Evolutionary conservation across 1,284 basidiomycete species (phyloP).

Genomic region (Cryptococcus hybrid): DNA sequence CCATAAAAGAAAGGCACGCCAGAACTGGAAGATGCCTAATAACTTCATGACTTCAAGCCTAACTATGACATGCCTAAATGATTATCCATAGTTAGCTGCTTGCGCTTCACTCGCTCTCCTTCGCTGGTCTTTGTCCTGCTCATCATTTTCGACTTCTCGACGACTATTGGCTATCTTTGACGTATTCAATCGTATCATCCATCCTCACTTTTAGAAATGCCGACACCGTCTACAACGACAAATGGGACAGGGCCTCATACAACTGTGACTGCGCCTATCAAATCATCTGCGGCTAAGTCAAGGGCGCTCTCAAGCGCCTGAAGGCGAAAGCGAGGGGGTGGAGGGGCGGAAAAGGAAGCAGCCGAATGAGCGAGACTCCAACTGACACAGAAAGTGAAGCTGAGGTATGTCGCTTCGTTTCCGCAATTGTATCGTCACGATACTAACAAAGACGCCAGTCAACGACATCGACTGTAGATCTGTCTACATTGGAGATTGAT

Average conservation of each 20-base stretch:
- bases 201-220: slow-evolving; percentile 8
- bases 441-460: slow-evolving; percentile 12
- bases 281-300: slow-evolving; percentile 37
- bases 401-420: slow-evolving; percentile 31
- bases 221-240: slow-evolving; percentile 11
- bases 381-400: slow-evolving; percentile 35
- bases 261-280: slow-evolving; percentile 26
- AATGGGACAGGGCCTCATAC: slow-evolving; percentile 21
- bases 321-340: slow-evolving; percentile 41
- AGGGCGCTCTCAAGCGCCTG: slow-evolving; percentile 42
- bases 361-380: slow-evolving; percentile 23
- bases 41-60: not conserved
- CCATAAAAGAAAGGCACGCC: too few species aligned
- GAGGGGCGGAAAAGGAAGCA: slow-evolving; percentile 4
- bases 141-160: not conserved
- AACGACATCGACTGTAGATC: slow-evolving; percentile 24
- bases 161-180: not conserved
- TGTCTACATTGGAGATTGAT: slow-evolving; percentile 28
- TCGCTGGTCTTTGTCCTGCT: not conserved
- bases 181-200: not conserved
- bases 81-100: not conserved
- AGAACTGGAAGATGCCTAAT: not conserved
- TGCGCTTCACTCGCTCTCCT: not conserved
- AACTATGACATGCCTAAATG: not conserved
- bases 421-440: not conserved